phyloP scores from a whole-genome alignment of 768 basidiomycete genomes.

The Candolleomyces eurysporus region DNA sequence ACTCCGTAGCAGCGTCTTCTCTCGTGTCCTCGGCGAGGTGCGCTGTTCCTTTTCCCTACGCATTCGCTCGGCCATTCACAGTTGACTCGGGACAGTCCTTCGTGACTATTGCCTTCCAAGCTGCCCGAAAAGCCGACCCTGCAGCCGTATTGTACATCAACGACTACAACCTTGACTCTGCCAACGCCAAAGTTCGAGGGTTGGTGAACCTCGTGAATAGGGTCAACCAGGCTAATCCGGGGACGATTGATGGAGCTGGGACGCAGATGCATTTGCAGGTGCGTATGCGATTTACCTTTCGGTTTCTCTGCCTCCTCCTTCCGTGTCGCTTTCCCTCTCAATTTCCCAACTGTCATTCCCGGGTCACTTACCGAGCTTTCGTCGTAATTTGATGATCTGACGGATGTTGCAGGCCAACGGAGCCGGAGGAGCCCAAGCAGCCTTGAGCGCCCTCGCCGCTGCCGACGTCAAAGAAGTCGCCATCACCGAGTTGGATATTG shows the following conservation, averaged over 20 bases:
- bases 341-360: too few relatives aligned
- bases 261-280: conserved; percentile 45
- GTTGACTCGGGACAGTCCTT: conserved; percentile 29
- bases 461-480: conserved; percentile 40
- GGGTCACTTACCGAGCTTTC: too few relatives aligned
- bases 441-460: conserved; percentile 40
- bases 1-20: conserved; percentile 46
- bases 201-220: conserved; percentile 40
- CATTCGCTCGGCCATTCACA: neutral
- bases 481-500: conserved; percentile 48
- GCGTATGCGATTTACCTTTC: conserved; percentile 1
- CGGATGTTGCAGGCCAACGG: conserved; percentile 38
- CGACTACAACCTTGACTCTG: conserved; percentile 50
- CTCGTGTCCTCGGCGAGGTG: conserved; percentile 46
- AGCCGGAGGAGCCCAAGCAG: conserved; percentile 41
- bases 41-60: neutral
- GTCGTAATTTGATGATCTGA: conserved; percentile 43
- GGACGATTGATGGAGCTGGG: conserved; percentile 49
- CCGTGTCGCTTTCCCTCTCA: too few relatives aligned
- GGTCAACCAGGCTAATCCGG: conserved; percentile 31
- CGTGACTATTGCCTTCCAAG: conserved; percentile 50
- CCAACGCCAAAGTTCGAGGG: conserved; percentile 43
- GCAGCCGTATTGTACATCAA: conserved; percentile 46
- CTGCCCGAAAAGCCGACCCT: conserved; percentile 48
- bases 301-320: too few relatives aligned